phyloP scores from a whole-genome alignment of 1,284 basidiomycete genomes.

The Phylloboletellus chloephorus region DNA sequence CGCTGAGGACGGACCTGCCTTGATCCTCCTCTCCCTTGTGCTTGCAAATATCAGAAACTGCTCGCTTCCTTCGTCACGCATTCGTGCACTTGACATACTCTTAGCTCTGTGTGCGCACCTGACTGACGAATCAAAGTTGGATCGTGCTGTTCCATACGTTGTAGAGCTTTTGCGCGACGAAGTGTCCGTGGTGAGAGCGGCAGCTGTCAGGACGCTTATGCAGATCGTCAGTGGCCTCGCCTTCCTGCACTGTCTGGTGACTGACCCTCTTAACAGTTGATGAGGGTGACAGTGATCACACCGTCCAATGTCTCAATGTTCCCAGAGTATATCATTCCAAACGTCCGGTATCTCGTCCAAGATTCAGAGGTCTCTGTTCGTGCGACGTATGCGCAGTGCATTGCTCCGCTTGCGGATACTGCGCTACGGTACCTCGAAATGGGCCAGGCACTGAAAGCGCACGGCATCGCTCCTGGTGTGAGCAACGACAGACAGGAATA shows the following conservation, averaged over 20 bases:
- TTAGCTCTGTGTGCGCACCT: conserved; percentile 79
- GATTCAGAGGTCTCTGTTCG: conserved; percentile 89
- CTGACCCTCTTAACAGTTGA: conserved; percentile 48
- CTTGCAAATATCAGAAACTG: conserved; percentile 92
- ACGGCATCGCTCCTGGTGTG: conserved; percentile 50
- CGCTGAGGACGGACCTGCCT: conserved; percentile 75
- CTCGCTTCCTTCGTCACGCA: conserved; percentile 78
- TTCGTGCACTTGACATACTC: conserved; percentile 83
- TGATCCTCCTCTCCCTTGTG: conserved; percentile 79
- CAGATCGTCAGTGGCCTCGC: conserved; percentile 61
- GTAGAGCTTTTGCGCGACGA: conserved; percentile 88
- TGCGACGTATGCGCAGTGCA: conserved; percentile 82
- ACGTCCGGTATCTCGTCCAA: conserved; percentile 74
- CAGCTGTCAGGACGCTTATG: conserved; percentile 76
- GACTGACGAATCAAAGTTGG: conserved; percentile 93
- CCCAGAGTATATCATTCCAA: conserved; percentile 93
- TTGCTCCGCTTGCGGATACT: conserved; percentile 80
- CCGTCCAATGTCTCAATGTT: conserved; percentile 87
- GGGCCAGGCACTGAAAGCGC: conserved; percentile 83
- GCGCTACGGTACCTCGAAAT: conserved; percentile 87
- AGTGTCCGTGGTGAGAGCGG: conserved; percentile 71
- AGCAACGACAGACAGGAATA: conserved; percentile 60
- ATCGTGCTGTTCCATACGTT: conserved; percentile 89
- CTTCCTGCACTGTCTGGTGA: not conserved
- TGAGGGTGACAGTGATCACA: conserved; percentile 82